Evolutionary conservation across 1,284 basidiomycete species (phyloP), one percentile per base, ranked within the genome.

Genomic region (Boletus semigastroideus): DNA sequence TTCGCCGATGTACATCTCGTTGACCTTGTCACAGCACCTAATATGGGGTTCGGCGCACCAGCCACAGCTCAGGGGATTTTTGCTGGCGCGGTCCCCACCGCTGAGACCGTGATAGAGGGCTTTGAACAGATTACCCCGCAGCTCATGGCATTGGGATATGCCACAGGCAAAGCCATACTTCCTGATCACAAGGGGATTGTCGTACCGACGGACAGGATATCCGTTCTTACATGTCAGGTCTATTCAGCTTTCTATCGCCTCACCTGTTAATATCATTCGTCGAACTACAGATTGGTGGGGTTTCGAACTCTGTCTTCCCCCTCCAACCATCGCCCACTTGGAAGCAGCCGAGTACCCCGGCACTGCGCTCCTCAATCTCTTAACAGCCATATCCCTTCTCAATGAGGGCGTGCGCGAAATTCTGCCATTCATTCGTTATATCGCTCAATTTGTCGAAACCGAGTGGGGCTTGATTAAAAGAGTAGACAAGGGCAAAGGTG

Each of bases 391-490:
- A 16, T 74, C 88, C 0, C 49, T 88, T 40, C 73, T 89, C 48
- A 82, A 81, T 59, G 79, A 80, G 54, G 90, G 88, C 28, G 82
- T 87, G 38, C 78, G 84, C 44, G 87, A 91, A 69, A 80, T 91
- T 48, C 69, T 91, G 12, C 89, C 89, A 0, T 89, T 92, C 64
- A 74, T 90, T 57, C 86, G 87, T 34, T 90, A 90, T 67, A 84
- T 90, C 51, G 74, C 84, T 33, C 85, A 87, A 59, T 90, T 82
- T 69, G 74, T 88, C 57, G 84, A 91, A 57, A 82, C 78, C 39
- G 87, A 91, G 64, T 90, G 83, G 74, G 72, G 69, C 49, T 54
- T 76, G 44, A 87, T 92, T 65, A 77, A 81, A 64, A 71, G 62
- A 27, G 79, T 86, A 59, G 78, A 92, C 61, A 60, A 75, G 45